Base-by-base conservation (phyloP, 75 land plant genomes). In the Cupressus sempervirens region DNA sequence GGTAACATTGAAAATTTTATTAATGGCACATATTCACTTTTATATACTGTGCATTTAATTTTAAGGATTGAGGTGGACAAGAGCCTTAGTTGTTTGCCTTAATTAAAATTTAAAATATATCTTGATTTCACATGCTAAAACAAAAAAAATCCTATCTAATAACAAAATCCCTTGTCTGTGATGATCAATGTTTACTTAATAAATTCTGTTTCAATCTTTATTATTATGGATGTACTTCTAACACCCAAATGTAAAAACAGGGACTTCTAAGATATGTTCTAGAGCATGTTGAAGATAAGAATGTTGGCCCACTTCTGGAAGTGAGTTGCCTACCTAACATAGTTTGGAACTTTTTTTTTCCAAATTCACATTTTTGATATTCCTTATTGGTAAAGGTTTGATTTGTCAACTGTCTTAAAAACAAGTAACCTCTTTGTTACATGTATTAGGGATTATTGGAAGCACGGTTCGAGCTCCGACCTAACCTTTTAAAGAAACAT, bases 201-300 rank as follows among this genome's bases (percentile, higher is more conserved):
- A 7, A 13, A 23, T 3, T 45, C 1, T 18, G 50, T 30, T 79
- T 9, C n/a, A 8, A 79, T 11, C 81, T 26, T 79, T 45, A 79
- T 79, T n/a, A 11, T 11, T 79, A 11, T 79, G 50, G 13, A 52
- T 14, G 14, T 12, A 18, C 10, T 70, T 83, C 84, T 83, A 67
- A 52, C 75, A 83, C 40, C 29, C 18, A 79, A 79, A 50, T 11
- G 23, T 82, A 32, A 40, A 18, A 83, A 58, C 26, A 98, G 99
- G 93, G 89, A 20, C 85, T 94, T 52, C 91, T 98, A 46, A 84
- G 83, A 53, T 98, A 88, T 89, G 89, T 95, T 16, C 73, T 93
- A 20, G 88, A 94, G 23, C 99, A 98, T 88, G 91, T 96, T 46
- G 99, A 98, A 89, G 99, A 95, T 85, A 96, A 87, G 86, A 84